Percentiles rank a stretch among this genome's conserved stretches.
Conservation (phyloP, 169 alveolate species). For the Plasmodium yoelii region DNA sequence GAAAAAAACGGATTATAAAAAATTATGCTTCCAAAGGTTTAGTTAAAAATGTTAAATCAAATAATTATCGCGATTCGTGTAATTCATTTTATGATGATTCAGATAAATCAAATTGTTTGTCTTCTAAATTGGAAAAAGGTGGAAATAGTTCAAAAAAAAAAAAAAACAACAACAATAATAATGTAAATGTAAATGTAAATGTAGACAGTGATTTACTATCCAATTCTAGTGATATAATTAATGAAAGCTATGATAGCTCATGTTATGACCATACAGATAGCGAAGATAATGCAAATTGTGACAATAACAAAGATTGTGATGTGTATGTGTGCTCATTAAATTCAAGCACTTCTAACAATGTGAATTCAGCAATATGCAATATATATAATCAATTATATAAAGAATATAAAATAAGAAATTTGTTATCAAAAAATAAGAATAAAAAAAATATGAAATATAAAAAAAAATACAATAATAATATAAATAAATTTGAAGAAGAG, state of each 20-base stretch:
- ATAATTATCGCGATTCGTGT: no score
- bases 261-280: neutral
- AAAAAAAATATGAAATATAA: neutral
- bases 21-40: no score
- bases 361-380: constrained; percentile 44
- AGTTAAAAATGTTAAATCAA: neutral
- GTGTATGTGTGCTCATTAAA: constrained; percentile 49
- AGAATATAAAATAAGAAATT: constrained; percentile 55
- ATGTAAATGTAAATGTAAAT: no score
- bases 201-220: no score
- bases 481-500: neutral
- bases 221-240: neutral
- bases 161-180: neutral
- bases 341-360: constrained; percentile 49
- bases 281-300: neutral
- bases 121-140: no score
- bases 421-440: neutral
- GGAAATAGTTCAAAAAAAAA: neutral
- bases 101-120: no score
- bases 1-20: no score
- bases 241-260: neutral
- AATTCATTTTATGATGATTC: no score
- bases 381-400: constrained; percentile 55
- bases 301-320: constrained; percentile 14
- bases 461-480: neutral